Base-by-base conservation (phyloP, 768 basidiomycete species). In the Dendrothele bispora region DNA sequence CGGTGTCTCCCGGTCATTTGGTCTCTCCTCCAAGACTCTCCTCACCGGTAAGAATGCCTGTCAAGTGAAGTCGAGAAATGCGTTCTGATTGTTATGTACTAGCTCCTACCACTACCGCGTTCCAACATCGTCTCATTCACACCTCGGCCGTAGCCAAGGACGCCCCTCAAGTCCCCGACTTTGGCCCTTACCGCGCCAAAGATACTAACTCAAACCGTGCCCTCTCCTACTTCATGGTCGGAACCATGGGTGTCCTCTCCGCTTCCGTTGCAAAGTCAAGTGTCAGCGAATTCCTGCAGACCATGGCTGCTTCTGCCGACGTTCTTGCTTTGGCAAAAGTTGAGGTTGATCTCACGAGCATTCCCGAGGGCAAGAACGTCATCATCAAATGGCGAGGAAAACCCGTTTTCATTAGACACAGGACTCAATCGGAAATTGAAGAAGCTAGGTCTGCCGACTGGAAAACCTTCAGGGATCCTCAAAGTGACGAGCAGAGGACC, bases 351-450 rank as follows among this genome's bases (percentile, higher is more conserved):
- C 83, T 99, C 51, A 70, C 73, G 46, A 74, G 70, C 51, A 98
- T 99, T 61, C 97, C 97, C 29, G 93, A 98, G 79, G 94, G 94
- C 69, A 95, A 94, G 82, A 95, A 95, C 65, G 89, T 88, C 57
- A 84, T 95, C 69, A 90, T 95, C 74, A 94, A 98, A 77, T 99
- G 97, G 97, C 90, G 97, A 62, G 97, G 97, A 68, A 99, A 99
- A 79, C 97, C 97, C 55, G 97, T 99, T 46, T 98, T 98, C 78
- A 93, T 99, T 67, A 84, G 97, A 56, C 97, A 99, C 77, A 84
- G 97, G 61, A 99, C 97, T 12, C 61, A 77, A 48, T 79, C 76
- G 47, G 97, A 99, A 76, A 90, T 99, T 58, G 82, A 91, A 53
- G 97, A 99, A 73, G 97, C 97, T 42, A 86, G 90, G 69, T 60